These are phyloP conservation scores for Saprolegnia diclina DNA, from an alignment of 352 stramenopile species.

Conservation along the genomic window DNA sequence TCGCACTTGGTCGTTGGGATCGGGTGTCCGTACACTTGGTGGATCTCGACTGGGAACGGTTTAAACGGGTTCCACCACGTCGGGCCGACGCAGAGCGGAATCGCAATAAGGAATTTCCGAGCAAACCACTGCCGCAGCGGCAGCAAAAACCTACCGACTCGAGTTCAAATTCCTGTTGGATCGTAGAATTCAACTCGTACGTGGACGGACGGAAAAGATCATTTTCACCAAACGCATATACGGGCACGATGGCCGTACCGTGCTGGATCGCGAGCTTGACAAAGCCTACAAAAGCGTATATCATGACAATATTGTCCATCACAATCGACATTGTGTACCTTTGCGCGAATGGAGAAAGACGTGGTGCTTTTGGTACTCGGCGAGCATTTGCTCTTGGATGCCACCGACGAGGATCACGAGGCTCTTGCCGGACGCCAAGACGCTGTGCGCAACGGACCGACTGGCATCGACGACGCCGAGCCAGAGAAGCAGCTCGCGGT, in stretches of 20 bases:
- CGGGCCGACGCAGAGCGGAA: constrained; percentile 53
- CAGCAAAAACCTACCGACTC: constrained; percentile 42
- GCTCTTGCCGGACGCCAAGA: constrained; percentile 60
- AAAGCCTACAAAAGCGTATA: constrained; percentile 34
- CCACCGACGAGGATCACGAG: constrained; percentile 74
- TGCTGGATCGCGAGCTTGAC: constrained; percentile 71
- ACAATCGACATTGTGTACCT: constrained; percentile 22
- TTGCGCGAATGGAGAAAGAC: constrained; percentile 80
- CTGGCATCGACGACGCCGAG: constrained; percentile 69
- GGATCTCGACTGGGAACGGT: constrained; percentile 52
- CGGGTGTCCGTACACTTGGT: constrained; percentile 70
- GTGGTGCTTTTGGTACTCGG: constrained; percentile 56
- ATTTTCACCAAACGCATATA: constrained; percentile 78
- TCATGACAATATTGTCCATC: constrained; percentile 2
- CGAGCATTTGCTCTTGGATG: constrained; percentile 81
- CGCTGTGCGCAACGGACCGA: constrained; percentile 47
- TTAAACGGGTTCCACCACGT: constrained; percentile 54
- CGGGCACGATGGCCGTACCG: constrained; percentile 63
- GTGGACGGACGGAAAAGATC: constrained; percentile 76
- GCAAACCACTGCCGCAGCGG: constrained; percentile 63
- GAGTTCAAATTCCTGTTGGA: no score
- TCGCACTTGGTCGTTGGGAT: constrained; percentile 58
- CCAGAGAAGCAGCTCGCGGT: constrained; percentile 72
- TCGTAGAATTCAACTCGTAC: constrained; percentile 34
- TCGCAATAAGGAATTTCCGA: constrained; percentile 56